phyloP scores from a whole-genome alignment of 1,139 yeast species.

The Sugiyamaella paludigena region DNA sequence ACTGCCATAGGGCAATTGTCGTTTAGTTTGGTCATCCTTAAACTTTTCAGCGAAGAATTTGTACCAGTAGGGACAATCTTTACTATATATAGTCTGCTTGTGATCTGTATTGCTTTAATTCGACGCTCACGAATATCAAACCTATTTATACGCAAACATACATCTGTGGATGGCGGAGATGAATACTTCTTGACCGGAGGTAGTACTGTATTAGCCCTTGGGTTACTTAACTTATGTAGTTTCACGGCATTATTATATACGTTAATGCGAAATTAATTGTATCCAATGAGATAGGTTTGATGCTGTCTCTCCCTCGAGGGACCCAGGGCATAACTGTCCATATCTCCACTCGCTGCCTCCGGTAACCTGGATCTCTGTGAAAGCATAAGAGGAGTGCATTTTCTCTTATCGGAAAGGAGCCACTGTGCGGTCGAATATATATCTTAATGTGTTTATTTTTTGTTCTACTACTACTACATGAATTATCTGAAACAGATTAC shows the following conservation, averaged over 20 bases:
- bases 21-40: constrained; percentile 39
- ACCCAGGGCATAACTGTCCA: too few relatives aligned
- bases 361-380: too few relatives aligned
- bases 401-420: too few relatives aligned
- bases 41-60: constrained; percentile 40
- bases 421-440: too few relatives aligned
- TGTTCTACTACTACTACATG: too few relatives aligned
- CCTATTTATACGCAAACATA: constrained; percentile 24
- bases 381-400: too few relatives aligned
- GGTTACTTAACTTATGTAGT: constrained; percentile 29
- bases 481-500: constrained; percentile 45
- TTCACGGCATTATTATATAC: constrained; percentile 26
- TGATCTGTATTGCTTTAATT: constrained; percentile 35
- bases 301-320: too few relatives aligned
- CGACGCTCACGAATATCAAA: constrained; percentile 29
- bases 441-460: background rate
- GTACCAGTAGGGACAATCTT: constrained; percentile 42
- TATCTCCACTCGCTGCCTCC: too few relatives aligned
- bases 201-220: constrained; percentile 32
- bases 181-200: constrained; percentile 33
- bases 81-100: constrained; percentile 39
- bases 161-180: constrained; percentile 10
- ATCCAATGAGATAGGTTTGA: too few relatives aligned
- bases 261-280: background rate
- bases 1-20: constrained; percentile 42